phyloP scores from a whole-genome alignment of 1,139 yeast genomes.

The Yamadazyma sp. region DNA sequence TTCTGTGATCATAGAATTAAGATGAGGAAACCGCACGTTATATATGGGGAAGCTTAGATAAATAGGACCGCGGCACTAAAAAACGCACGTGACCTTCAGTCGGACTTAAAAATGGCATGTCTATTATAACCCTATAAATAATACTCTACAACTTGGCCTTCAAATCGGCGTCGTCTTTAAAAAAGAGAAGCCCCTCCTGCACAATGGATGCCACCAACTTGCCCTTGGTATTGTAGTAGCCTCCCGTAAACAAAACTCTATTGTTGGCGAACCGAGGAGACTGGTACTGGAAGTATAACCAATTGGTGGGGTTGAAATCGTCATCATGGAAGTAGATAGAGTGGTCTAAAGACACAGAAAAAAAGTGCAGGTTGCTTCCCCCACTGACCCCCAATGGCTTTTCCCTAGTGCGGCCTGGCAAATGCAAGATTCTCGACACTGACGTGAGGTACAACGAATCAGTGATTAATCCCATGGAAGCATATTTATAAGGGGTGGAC shows the following conservation, averaged over 20 bases:
- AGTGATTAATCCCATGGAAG: slow-evolving; percentile 27
- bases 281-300: slow-evolving; percentile 36
- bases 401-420: slow-evolving; percentile 17
- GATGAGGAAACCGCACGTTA: neutral
- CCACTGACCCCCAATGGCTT: slow-evolving; percentile 19
- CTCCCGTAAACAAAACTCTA: slow-evolving; percentile 37
- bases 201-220: slow-evolving; percentile 39
- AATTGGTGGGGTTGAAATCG: slow-evolving; percentile 40
- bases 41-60: too few relatives aligned
- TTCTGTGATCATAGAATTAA: neutral
- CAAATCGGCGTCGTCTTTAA: slow-evolving; percentile 28
- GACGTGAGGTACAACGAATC: slow-evolving; percentile 39
- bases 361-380: slow-evolving; percentile 24
- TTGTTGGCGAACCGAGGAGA: slow-evolving; percentile 40
- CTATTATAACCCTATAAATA: neutral
- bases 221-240: slow-evolving; percentile 34
- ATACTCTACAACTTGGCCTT: slow-evolving; percentile 34
- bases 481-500: slow-evolving; percentile 12
- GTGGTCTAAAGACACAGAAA: slow-evolving; percentile 45
- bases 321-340: slow-evolving; percentile 44
- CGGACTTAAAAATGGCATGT: too few relatives aligned
- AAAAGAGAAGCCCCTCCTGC: slow-evolving; percentile 44
- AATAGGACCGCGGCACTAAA: neutral
- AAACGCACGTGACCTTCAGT: neutral
- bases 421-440: slow-evolving; percentile 28